phyloP scores from a whole-genome alignment of 2,329 filamentous ascomycete species.

The Paracoccidioides brasiliensis region DNA sequence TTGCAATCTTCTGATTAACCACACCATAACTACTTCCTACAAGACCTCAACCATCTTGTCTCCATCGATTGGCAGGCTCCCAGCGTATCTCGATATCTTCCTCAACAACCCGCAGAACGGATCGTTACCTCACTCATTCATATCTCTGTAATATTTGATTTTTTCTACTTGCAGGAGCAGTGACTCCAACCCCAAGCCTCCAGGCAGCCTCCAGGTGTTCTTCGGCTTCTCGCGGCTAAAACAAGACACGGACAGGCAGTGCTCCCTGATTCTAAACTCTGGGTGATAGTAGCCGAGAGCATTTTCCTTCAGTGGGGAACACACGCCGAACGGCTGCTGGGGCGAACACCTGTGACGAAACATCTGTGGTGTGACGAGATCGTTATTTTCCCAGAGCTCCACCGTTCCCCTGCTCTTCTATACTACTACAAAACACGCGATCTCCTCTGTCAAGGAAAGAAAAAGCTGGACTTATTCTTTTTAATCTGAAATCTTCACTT shows the following conservation, averaged over 20 bases:
- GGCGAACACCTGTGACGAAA: background rate
- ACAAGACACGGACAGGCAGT: background rate
- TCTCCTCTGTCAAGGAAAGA: background rate
- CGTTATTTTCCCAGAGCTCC: background rate
- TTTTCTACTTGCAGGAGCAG: background rate
- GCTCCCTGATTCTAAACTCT: background rate
- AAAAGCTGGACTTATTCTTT: background rate
- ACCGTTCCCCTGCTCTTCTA: background rate
- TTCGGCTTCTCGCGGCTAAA: background rate
- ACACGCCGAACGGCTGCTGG: background rate
- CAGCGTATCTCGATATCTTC: background rate
- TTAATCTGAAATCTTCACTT: background rate
- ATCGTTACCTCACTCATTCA: background rate
- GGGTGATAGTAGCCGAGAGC: background rate
- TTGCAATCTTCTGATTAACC: background rate
- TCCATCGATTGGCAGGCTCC: background rate
- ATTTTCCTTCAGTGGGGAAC: background rate
- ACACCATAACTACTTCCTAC: background rate
- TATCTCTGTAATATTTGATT: background rate
- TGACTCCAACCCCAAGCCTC: background rate
- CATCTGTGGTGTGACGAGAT: background rate
- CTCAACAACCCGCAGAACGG: background rate
- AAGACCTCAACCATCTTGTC: background rate
- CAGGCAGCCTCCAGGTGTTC: background rate
- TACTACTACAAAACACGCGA: background rate